These are phyloP conservation scores for Solanum lignicaule DNA, from an alignment of 257 asterid species.

Conservation along the genomic window DNA sequence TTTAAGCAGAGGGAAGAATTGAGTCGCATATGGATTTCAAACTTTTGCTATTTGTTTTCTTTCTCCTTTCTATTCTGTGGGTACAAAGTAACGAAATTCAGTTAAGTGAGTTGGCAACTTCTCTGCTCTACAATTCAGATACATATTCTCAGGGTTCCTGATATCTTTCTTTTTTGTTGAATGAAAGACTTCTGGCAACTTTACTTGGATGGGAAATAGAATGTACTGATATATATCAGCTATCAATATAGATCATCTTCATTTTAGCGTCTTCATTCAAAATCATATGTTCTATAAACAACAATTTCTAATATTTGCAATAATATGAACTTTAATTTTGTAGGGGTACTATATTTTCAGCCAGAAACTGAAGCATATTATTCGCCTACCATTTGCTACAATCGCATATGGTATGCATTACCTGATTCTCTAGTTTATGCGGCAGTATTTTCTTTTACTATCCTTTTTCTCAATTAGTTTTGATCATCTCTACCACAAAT, in stretches of 20 bases:
- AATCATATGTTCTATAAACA: not conserved
- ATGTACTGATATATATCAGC: not conserved
- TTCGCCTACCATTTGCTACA: constrained; percentile 88
- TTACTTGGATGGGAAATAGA: not conserved
- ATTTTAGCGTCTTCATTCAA: not conserved
- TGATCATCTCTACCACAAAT: not conserved
- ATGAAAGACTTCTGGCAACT: not conserved
- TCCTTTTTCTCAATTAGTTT: not conserved
- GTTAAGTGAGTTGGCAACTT: not conserved
- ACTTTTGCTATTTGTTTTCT: not conserved
- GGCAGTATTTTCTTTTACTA: not conserved
- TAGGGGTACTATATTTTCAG: constrained; percentile 96
- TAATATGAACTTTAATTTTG: constrained; percentile 18
- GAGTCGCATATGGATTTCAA: not conserved
- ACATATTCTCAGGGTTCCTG: not conserved
- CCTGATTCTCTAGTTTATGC: not conserved
- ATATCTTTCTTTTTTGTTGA: not conserved
- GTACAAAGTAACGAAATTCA: not conserved
- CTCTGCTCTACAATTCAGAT: not conserved
- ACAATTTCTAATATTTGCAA: not conserved
- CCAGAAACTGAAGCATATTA: constrained; percentile 89
- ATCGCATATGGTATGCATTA: constrained; percentile 63
- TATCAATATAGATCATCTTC: constrained; percentile 2
- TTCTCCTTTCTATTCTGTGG: not conserved
- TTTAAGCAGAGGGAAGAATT: not conserved